These are phyloP conservation scores for Aquilaria yunnanensis DNA, from an alignment of 345 rosid species.

Conservation along the genomic window DNA sequence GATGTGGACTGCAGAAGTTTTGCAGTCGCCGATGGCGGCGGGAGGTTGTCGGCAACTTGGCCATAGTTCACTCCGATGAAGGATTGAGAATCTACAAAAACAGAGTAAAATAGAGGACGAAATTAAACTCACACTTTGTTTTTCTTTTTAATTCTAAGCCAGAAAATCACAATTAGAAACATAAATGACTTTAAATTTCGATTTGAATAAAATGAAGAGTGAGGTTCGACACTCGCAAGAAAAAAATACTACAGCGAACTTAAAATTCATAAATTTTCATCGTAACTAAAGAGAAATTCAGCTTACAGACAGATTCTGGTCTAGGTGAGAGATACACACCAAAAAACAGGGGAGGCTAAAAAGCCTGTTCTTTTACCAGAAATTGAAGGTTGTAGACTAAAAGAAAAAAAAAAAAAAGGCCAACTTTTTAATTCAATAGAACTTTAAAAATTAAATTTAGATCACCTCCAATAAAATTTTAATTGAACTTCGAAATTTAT, in stretches of 20 bases:
- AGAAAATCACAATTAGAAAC: neutral
- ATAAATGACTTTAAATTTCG: neutral
- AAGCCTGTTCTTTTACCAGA: neutral
- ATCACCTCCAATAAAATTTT: neutral
- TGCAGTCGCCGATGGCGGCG: slow-evolving; percentile 59
- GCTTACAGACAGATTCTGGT: too few species aligned
- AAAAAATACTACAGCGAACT: neutral
- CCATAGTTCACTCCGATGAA: slow-evolving; percentile 90
- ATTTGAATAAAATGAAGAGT: neutral
- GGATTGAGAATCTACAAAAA: slow-evolving; percentile 51
- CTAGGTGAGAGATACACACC: too few species aligned
- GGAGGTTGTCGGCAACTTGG: slow-evolving; percentile 73
- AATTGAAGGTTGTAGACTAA: neutral
- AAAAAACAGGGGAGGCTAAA: too few species aligned
- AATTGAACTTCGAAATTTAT: neutral
- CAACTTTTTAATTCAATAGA: neutral
- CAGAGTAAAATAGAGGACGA: neutral
- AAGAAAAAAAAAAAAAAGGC: neutral
- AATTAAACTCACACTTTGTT: neutral
- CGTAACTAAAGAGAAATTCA: too few species aligned
- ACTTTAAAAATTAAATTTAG: neutral
- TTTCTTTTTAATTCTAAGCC: neutral
- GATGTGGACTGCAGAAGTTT: slow-evolving; percentile 77
- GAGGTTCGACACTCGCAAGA: neutral
- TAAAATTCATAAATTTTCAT: too few species aligned